Evolutionary conservation across 768 basidiomycete genomes (phyloP), one percentile per base, ranked within the genome.

Genomic region (Kwoniella sp.): DNA sequence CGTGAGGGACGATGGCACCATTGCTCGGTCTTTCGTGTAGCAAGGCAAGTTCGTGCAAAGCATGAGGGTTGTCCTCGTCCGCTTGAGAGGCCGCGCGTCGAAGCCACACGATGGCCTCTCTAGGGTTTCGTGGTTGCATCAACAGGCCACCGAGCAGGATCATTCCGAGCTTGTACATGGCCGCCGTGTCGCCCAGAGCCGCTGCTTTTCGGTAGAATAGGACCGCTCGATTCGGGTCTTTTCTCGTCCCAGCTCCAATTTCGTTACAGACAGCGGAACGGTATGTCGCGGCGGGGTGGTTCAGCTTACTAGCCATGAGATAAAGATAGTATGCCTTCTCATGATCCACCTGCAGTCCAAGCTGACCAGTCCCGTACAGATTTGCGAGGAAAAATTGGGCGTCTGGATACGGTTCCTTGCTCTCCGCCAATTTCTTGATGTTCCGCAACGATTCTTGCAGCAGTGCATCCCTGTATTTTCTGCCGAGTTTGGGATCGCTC

Each of bases 151-250:
- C 86, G 23, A 98, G 84, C 30, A 96, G 85, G 68, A 97, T 90
- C 89, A 96, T 94, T n/a, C 93, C 93, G n/a, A 99, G 87, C 81
- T 98, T 98, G 84, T 96, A 98, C 96, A 98, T 99, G 2, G 93
- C 96, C 28, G 95, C 88, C 0, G 95, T 97, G 79, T 98, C 96
- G 22, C 94, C 94, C 37, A 98, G 83, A 1, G 93, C 93, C 9
- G 93, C 93, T 3, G 96, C 92, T 81, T 97, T 97, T 66, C 94
- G 88, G 82, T 97, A 98, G 78, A 99, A 97, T 4, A 93, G 89
- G 28, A 93, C 89, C 8, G 96, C 96, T 51, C 96, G 87, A 23
- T 88, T 85, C 0, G 88, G 88, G 75, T 98, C 95, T 72, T 88
- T 86, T 72, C 90, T 86, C 0, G 96, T 99, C 30, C 96, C 96